Evolutionary conservation across 441 rosid species (phyloP), one percentile per base, ranked within the genome.

Genomic region (Syzygium syzygioides): DNA sequence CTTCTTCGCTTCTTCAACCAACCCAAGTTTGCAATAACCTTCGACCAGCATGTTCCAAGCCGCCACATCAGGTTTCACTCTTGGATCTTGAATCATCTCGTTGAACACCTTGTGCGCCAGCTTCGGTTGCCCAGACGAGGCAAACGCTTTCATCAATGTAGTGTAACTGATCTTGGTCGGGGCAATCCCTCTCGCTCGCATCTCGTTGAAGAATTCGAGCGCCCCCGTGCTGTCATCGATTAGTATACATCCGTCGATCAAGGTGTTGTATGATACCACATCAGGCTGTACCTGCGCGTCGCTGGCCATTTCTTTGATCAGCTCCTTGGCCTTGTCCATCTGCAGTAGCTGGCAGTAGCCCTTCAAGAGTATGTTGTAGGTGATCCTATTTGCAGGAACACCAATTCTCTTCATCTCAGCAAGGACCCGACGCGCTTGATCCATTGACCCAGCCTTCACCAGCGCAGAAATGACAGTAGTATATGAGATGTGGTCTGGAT

Each of bases 21-120:
- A 91, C 88, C 99, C 99, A 83, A 95, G 90, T 90, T 94, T 95
- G 87, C 97, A 95, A 86, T 95, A 96, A 88, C 97, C 98, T 94
- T 98, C 98, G 57, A 97, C 95, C 93, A 98, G 90, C 99, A 96
- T 95, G 86, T 97, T 98, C 99, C 99, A 98, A 2, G 99, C 99
- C 17, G 97, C 93, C 92, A 94, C 84, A 93, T 98, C 99, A 4
- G 94, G 97, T 93, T 94, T 96, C 86, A 96, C 98, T 83, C 98
- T 90, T 4, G 97, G 95, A 90, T 97, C 99, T 83, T 91, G 91
- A 68, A 92, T 89, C 99, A 98, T 98, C 93, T 98, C 99, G 45
- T 98, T 96, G 55, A 98, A 97, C 85, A 97, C 99, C 92, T 93
- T 94, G 91, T 93, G 94, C 3, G 99, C 98, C 89, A 98, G 88